A percentile compares a stretch with the other conserved stretches of the same genome.
Conservation (phyloP, 2,329 filamentous ascomycete genomes). For the Dendryphion nanum region DNA sequence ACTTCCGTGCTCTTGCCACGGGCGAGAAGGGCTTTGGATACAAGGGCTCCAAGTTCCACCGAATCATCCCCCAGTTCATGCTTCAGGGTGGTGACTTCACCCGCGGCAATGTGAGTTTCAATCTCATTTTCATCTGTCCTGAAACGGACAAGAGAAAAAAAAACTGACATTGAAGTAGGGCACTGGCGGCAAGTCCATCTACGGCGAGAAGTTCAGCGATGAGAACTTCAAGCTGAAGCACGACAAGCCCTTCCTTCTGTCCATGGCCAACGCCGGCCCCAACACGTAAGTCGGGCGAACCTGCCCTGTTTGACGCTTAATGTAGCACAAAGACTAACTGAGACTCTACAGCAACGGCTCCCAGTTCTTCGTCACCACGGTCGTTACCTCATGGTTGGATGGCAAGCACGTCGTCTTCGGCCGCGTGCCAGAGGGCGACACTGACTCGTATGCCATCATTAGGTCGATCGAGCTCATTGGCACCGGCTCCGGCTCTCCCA, state of each 20-base stretch:
- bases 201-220: constrained; percentile 89
- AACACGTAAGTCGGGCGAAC: constrained; percentile 67
- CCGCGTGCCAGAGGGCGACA: constrained; percentile 60
- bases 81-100: constrained; percentile 96
- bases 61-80: constrained; percentile 92
- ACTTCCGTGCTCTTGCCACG: constrained; percentile 84
- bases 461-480: constrained; percentile 61
- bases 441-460: constrained; percentile 54
- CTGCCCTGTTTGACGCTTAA: not conserved
- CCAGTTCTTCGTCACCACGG: constrained; percentile 72
- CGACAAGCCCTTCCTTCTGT: constrained; percentile 73
- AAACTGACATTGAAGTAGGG: constrained; percentile 56
- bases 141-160: constrained; percentile 7
- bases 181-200: constrained; percentile 90
- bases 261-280: constrained; percentile 93
- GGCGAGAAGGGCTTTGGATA: constrained; percentile 81
- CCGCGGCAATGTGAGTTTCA: constrained; percentile 73
- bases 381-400: constrained; percentile 68
- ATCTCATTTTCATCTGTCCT: constrained; percentile 2
- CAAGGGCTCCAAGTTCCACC: constrained; percentile 82
- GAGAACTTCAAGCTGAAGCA: constrained; percentile 86
- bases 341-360: constrained; percentile 60
- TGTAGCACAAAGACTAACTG: constrained; percentile 6
- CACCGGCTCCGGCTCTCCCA: constrained; percentile 53
- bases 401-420: constrained; percentile 84